Evolutionary conservation across 768 basidiomycete genomes (phyloP).

Genomic region (Imleria badia): DNA sequence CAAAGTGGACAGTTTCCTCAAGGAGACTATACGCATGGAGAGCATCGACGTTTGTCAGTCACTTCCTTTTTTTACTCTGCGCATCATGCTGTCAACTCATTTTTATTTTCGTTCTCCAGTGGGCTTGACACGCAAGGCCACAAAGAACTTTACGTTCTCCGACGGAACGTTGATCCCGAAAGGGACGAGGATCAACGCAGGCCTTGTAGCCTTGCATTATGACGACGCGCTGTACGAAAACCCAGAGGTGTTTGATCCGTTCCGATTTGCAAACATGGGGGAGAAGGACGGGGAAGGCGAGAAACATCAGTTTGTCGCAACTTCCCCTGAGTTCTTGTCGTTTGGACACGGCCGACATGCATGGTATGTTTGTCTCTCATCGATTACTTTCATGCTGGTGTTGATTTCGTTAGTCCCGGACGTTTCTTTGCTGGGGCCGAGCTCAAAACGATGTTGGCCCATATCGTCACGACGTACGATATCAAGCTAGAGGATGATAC

Average conservation of each 20-base stretch:
- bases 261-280: conserved; percentile 41
- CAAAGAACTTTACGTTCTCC: conserved; percentile 32
- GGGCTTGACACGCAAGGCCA: conserved; percentile 31
- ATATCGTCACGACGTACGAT: conserved; percentile 34
- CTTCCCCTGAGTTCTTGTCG: conserved; percentile 29
- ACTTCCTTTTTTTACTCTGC: neutral
- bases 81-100: neutral
- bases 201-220: neutral
- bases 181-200: conserved; percentile 18
- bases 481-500: conserved; percentile 4
- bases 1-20: conserved; percentile 41
- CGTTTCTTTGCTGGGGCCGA: conserved; percentile 43
- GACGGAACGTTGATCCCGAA: conserved; percentile 36
- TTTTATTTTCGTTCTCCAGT: conserved; percentile 12
- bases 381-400: conserved; percentile 2
- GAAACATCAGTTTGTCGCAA: conserved; percentile 36
- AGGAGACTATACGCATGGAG: conserved; percentile 32
- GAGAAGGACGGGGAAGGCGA: conserved; percentile 31
- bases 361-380: conserved; percentile 14
- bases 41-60: conserved; percentile 12
- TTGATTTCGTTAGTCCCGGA: neutral
- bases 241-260: conserved; percentile 3
- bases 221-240: conserved; percentile 30
- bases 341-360: conserved; percentile 35
- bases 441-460: conserved; percentile 47